Base-by-base conservation (phyloP, 2,329 filamentous ascomycete species). In the Botryotinia narcissicola region DNA sequence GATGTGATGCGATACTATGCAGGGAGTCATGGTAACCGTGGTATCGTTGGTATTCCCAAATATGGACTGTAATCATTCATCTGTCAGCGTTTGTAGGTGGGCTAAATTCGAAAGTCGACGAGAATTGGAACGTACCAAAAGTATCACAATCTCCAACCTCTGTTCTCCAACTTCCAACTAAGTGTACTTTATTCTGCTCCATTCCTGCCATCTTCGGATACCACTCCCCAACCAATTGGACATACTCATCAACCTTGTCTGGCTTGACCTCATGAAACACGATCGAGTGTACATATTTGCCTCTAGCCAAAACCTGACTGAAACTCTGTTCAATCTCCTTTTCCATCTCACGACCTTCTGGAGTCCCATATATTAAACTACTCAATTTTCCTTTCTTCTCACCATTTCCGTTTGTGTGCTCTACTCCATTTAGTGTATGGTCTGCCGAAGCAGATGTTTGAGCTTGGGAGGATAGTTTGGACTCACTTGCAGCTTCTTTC, bases 31-130 rank as follows among this genome's bases (percentile, higher is more conserved):
- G 96, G 83, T 98, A 98, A 75, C 96, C 96, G 79, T 95, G 88
- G 84, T 98, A 99, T 79, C 95, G 92, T 84, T 98, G 95, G 83
- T 99, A 99, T 83, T 99, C 96, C 96, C 96, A 99, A 80, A 99
- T 99, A 82, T 99, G 96, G 69, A 99, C 96, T 98, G 79, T 40
- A n/a, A 77, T 76, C 10, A 78, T 71, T 60, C n/a, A 44, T 63
- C 8, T 29, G 35, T 32, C 62, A 59, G 29, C 25, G 10, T 68
- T n/a, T 68, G 35, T 9, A 42, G 35, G 25, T 16, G 8, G 7
- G 35, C 59, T 42, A 57, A 16, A 22, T 40, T 29, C n/a, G 14
- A 29, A 10, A 29, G 20, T n/a, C 8, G 46, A 61, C 4, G 22
- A n/a, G 29, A n/a, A 37, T 16, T 42, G 46, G 73, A 51, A 82